These are phyloP conservation scores for Ciborinia camelliae DNA, from an alignment of 2,329 filamentous ascomycete species.

Conservation along the genomic window DNA sequence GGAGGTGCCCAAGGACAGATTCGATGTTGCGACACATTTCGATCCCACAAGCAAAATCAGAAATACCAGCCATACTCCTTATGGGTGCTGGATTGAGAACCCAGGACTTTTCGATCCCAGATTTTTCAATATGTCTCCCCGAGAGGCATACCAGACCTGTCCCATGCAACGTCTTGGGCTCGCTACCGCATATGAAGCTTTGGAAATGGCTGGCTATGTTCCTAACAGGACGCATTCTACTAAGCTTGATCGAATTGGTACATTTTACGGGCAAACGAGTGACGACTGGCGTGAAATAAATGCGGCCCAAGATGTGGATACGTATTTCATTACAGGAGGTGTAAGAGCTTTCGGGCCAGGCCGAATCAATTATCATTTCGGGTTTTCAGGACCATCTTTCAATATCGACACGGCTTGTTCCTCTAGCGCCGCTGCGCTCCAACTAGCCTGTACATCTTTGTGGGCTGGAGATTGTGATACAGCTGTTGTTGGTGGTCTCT, in stretches of 20 bases:
- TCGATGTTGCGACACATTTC: conserved; percentile 66
- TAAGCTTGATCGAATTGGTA: conserved; percentile 43
- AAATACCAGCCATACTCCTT: conserved; percentile 65
- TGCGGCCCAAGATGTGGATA: conserved; percentile 35
- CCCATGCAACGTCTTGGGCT: conserved; percentile 76
- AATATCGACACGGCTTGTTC: conserved; percentile 45
- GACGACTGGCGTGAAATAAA: conserved; percentile 38
- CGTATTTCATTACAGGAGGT: conserved; percentile 37
- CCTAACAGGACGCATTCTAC: conserved; percentile 36
- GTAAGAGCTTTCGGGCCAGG: conserved; percentile 37
- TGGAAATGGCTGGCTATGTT: conserved; percentile 78
- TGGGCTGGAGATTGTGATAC: conserved; percentile 36
- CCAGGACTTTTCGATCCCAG: conserved; percentile 76
- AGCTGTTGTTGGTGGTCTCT: conserved; percentile 35
- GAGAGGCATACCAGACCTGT: conserved; percentile 76
- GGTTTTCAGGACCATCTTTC: conserved; percentile 43
- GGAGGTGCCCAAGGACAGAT: conserved; percentile 64
- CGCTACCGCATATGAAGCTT: conserved; percentile 73
- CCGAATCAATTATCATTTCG: conserved; percentile 43
- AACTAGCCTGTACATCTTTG: conserved; percentile 35
- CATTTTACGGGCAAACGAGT: conserved; percentile 37
- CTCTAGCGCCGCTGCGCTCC: conserved; percentile 40
- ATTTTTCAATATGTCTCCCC: conserved; percentile 84
- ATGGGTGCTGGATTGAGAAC: conserved; percentile 68
- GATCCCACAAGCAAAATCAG: conserved; percentile 69